These are phyloP conservation scores for Toxoplasma gondii DNA, from an alignment of 169 alveolate species.

Conservation along the genomic window DNA sequence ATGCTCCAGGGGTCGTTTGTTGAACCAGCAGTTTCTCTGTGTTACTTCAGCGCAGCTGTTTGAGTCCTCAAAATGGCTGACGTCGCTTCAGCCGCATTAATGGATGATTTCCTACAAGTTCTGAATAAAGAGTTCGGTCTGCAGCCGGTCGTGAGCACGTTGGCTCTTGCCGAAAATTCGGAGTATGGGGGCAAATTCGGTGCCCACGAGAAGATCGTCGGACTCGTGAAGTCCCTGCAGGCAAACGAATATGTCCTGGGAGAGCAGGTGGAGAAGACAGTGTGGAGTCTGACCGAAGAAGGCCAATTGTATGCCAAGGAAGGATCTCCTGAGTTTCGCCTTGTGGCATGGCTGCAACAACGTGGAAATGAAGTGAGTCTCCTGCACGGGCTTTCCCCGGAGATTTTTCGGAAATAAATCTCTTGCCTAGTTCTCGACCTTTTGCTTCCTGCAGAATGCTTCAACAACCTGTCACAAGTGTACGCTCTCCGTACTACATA, in stretches of 20 bases:
- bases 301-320: conserved; percentile 58
- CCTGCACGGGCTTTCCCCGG: background rate
- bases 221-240: conserved; percentile 64
- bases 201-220: conserved; percentile 66
- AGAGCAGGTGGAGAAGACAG: conserved; percentile 41
- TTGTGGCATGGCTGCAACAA: background rate
- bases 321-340: conserved; percentile 67
- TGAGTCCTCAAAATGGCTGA: background rate
- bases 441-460: too few species aligned
- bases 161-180: background rate
- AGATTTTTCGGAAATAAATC: background rate
- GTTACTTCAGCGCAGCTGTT: background rate
- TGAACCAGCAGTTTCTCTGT: too few species aligned
- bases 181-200: background rate
- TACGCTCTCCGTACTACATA: too few species aligned
- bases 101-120: background rate
- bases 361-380: background rate
- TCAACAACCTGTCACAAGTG: too few species aligned
- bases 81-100: background rate
- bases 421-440: too few species aligned
- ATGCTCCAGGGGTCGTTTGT: too few species aligned
- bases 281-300: conserved; percentile 62
- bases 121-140: background rate
- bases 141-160: background rate
- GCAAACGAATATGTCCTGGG: conserved; percentile 19